These are phyloP conservation scores for Podila minutissima DNA, from an alignment of 192 early-diverging fungal species.

Conservation along the genomic window DNA sequence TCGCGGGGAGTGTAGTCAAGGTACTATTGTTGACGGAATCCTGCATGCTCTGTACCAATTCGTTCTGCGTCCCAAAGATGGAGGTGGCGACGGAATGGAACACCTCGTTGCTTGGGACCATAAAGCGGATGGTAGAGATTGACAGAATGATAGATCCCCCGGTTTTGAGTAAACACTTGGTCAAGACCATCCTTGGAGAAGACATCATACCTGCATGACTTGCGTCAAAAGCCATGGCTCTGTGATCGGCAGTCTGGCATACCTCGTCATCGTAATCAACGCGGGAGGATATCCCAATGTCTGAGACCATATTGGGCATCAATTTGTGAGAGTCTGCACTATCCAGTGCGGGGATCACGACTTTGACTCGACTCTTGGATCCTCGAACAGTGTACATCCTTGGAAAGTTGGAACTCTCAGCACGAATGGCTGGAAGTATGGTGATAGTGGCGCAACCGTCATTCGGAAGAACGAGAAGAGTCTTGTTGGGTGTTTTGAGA, in stretches of 20 bases:
- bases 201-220: background rate
- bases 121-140: constrained; percentile 1
- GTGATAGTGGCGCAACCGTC: background rate
- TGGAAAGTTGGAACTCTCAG: no score
- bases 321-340: background rate
- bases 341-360: background rate
- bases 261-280: background rate
- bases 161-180: constrained; percentile 10
- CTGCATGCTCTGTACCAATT: constrained; percentile 11
- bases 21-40: constrained; percentile 5
- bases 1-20: background rate
- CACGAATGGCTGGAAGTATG: background rate
- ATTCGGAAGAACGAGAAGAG: background rate
- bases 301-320: no score
- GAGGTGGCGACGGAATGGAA: constrained; percentile 3
- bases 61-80: constrained; percentile 1
- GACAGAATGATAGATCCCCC: constrained; percentile 3
- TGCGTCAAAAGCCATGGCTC: no score
- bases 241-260: no score
- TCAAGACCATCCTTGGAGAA: constrained; percentile 3
- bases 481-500: background rate
- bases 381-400: background rate
- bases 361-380: constrained; percentile 7
- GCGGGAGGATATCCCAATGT: background rate
- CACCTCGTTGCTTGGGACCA: background rate